Percentiles rank a stretch among this genome's conserved stretches.
These are phyloP conservation scores for Sporothrix inflata DNA, from an alignment of 2,329 filamentous ascomycete species.

Conservation along the genomic window DNA sequence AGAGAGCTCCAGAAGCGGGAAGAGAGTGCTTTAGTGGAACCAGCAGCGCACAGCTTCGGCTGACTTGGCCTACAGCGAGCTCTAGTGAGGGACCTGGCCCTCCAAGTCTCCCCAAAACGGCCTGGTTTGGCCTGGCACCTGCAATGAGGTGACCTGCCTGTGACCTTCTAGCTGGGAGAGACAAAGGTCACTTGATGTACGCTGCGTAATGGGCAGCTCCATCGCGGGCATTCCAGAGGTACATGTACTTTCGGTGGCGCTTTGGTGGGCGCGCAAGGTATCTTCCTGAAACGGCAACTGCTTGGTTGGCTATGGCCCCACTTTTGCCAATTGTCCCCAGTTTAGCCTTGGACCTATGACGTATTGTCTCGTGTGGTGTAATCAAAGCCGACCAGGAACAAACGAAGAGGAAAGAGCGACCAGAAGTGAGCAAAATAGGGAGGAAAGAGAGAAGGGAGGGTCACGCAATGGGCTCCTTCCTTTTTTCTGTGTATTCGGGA, in stretches of 20 bases:
- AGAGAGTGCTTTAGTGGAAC: slow-evolving; percentile 14
- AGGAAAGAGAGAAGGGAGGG: background rate
- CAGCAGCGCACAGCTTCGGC: background rate
- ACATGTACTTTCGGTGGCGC: background rate
- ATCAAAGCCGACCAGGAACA: slow-evolving; percentile 30
- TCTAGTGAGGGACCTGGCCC: background rate
- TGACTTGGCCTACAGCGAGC: background rate
- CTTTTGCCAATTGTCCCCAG: background rate
- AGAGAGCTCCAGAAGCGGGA: slow-evolving; percentile 13
- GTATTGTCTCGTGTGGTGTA: slow-evolving; percentile 29
- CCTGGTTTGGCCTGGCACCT: background rate
- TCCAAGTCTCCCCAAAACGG: background rate
- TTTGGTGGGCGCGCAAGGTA: background rate
- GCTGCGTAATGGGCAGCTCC: slow-evolving; percentile 11
- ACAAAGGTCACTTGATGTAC: slow-evolving; percentile 15
- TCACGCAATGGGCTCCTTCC: slow-evolving; percentile 6
- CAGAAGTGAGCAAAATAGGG: background rate
- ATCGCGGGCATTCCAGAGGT: background rate
- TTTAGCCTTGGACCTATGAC: slow-evolving; percentile 30
- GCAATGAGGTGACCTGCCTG: background rate
- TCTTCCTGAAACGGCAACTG: background rate
- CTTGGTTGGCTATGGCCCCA: slow-evolving; percentile 4
- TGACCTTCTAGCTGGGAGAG: background rate
- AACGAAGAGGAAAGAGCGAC: slow-evolving; percentile 20
- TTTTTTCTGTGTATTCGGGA: background rate